Evolutionary conservation across 805 yeast genomes (phyloP).

Genomic region (Yarrowia deformans): DNA sequence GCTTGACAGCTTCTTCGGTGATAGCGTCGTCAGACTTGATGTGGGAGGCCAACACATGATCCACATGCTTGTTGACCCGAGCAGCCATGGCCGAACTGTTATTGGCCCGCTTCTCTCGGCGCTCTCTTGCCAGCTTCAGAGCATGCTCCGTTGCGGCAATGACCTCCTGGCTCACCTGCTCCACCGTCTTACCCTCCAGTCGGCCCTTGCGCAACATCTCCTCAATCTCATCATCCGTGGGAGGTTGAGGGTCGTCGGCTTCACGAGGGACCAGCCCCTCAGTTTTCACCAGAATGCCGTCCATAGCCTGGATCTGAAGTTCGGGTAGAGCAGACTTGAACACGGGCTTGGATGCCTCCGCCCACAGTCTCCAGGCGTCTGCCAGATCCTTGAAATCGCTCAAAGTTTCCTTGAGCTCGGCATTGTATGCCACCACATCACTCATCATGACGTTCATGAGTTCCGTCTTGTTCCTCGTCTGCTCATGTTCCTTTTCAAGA

Average conservation of each 20-base stretch:
- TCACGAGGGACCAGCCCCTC: conserved; percentile 11
- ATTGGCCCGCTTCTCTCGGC: conserved; percentile 2
- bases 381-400: conserved; percentile 1
- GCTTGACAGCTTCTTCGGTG: neutral
- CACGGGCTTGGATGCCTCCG: neutral
- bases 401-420: conserved; percentile 15
- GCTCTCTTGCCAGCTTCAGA: conserved; percentile 7
- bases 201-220: conserved; percentile 8
- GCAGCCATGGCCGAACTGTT: conserved; percentile 7
- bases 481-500: conserved; percentile 10
- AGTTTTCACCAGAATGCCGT: neutral
- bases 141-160: conserved; percentile 12
- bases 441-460: conserved; percentile 36
- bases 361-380: conserved; percentile 13
- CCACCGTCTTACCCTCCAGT: conserved; percentile 12
- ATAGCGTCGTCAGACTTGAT: neutral
- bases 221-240: conserved; percentile 7
- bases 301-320: neutral
- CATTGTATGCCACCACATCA: conserved; percentile 18
- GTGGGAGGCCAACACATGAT: neutral
- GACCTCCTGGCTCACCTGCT: conserved; percentile 27
- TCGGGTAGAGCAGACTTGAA: neutral
- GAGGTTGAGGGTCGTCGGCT: conserved; percentile 7
- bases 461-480: conserved; percentile 22
- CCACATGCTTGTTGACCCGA: conserved; percentile 10